These are phyloP conservation scores for Thielaviopsis populi DNA, from an alignment of 2,329 filamentous ascomycete species.

Conservation along the genomic window DNA sequence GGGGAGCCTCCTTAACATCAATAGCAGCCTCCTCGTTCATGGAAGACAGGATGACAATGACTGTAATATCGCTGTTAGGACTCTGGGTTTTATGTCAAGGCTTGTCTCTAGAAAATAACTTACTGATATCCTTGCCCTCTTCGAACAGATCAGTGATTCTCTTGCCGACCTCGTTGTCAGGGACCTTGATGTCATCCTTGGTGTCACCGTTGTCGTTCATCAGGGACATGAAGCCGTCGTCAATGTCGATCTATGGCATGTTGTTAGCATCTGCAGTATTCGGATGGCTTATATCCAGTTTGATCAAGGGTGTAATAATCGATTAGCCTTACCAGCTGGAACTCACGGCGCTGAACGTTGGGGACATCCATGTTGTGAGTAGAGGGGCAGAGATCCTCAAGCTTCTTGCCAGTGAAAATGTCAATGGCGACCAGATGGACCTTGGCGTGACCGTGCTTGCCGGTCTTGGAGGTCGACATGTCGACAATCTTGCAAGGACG, in stretches of 20 bases:
- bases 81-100: not conserved
- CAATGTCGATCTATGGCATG: conserved; percentile 60
- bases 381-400: conserved; percentile 96
- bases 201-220: conserved; percentile 73
- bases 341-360: conserved; percentile 79
- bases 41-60: conserved; percentile 63
- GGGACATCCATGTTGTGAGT: conserved; percentile 98
- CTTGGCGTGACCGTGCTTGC: conserved; percentile 99
- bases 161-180: conserved; percentile 75
- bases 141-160: conserved; percentile 73
- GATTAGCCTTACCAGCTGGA: conserved; percentile 64
- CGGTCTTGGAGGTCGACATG: conserved; percentile 99
- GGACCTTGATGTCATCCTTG: conserved; percentile 92
- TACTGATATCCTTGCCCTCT: conserved; percentile 89
- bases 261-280: not conserved
- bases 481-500: conserved; percentile 99
- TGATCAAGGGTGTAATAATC: conserved; percentile 14
- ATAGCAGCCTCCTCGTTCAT: conserved; percentile 93
- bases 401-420: conserved; percentile 99
- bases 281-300: conserved; percentile 8
- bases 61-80: conserved; percentile 44
- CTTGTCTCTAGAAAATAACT: conserved; percentile 30
- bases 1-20: conserved; percentile 84
- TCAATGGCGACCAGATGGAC: conserved; percentile 95
- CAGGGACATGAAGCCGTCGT: conserved; percentile 86